Evolutionary conservation across 768 basidiomycete genomes (phyloP).

Genomic region (Suillus sp.): DNA sequence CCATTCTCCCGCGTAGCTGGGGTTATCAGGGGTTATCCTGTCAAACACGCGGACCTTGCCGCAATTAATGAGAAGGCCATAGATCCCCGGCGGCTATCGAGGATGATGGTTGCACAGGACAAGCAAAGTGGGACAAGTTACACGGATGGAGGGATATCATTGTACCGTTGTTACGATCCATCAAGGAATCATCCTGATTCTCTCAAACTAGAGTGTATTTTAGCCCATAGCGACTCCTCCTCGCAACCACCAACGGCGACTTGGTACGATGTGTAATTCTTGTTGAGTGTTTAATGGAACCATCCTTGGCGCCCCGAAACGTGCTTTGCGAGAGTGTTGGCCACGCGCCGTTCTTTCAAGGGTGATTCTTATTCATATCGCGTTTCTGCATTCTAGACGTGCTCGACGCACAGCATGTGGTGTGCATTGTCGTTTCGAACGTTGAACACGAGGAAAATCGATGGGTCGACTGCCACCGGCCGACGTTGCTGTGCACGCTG

Average conservation of each 20-base stretch:
- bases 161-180: neutral
- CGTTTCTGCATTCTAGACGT: constrained; percentile 4
- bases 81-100: constrained; percentile 3
- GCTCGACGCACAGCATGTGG: neutral
- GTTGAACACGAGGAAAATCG: constrained; percentile 1
- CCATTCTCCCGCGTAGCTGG: neutral
- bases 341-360: neutral
- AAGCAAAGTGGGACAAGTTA: neutral
- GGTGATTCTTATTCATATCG: neutral
- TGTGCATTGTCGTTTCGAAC: neutral
- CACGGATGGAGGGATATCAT: neutral
- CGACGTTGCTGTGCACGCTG: constrained; percentile 3
- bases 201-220: neutral
- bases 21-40: neutral
- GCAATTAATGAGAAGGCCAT: neutral
- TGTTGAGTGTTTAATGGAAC: neutral
- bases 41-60: constrained; percentile 2
- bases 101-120: constrained; percentile 11
- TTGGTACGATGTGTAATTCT: neutral
- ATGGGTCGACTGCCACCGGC: neutral
- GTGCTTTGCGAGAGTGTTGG: neutral
- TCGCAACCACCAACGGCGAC: neutral
- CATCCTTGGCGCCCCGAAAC: neutral
- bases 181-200: constrained; percentile 3
- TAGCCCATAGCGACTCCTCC: neutral